Evolutionary conservation across 768 basidiomycete genomes (phyloP), one percentile per base, ranked within the genome.

Genomic region (Lyophyllum shimeji): DNA sequence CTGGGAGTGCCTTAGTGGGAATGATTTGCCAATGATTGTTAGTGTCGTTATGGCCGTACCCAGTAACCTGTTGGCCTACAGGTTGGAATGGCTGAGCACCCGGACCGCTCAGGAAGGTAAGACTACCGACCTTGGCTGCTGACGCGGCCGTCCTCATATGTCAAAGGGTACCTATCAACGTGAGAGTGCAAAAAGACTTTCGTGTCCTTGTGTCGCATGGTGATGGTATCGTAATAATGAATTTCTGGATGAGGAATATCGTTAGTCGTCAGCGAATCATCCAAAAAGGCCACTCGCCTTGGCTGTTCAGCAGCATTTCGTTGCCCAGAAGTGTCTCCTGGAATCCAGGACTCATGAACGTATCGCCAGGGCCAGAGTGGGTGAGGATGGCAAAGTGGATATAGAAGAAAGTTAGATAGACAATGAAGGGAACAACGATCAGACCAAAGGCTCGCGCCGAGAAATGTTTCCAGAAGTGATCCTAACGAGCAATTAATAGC

Each of bases 261-360:
- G 29, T 25, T 18, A 24, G 5, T 17, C n/a, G 20, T 27, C 25
- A 29, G 25, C 25, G 15, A 46, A 7, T 7, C 2, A n/a, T 27
- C 2, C 17, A 8, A 7, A 17, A 15, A 48, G 21, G 0, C 17
- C 7, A 61, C 79, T 54, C 62, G 95, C 96, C 96, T 76, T 95
- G 89, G 61, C 93, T 90, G 66, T 93, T 93, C 59, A 98, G 69
- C 54, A 98, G 73, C 72, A 99, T 78, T 65, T 98, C 95, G 62
- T 97, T 99, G 27, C 94, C 95, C 20, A 79, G 71, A 49, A 99
- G 77, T 17, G 95, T 97, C 74, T 98, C 95, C 73, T 99, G 97
- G 84, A 99, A 99, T 4, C 86, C 87, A 6, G 97, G 95, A 68
- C 90, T 94, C 97, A 98, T 98, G 77, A 98, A 99, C 37, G 81